Base-by-base conservation (phyloP, 192 early-diverging fungal genomes). In the Coemansia aciculifera region DNA sequence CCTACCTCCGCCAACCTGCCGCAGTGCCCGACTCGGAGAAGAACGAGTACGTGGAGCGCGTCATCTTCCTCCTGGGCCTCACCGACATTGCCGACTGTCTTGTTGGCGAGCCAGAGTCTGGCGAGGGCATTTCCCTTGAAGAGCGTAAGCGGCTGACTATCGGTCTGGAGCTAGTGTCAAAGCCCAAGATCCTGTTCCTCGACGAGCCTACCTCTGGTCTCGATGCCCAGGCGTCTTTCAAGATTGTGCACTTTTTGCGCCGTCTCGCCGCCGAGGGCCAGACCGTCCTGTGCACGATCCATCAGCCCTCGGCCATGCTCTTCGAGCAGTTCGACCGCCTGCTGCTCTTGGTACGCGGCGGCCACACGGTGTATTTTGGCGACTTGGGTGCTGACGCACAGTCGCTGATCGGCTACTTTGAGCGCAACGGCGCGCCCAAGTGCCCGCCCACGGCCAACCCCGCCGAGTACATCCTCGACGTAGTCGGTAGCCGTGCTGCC, bases 201-300 rank as follows among this genome's bases (percentile, higher is more conserved):
- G 94, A 95, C 79, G 95, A 92, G 71, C 95, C 95, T 51, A 95
- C 93, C 5, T 92, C 90, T 23, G 95, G 95, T 46, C 81, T 91
- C 13, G 90, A 91, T 77, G 87, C 89, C 3, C 92, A 95, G 71
- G 83, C 90, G 19, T 89, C 91, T 0, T 89, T 88, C 73, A 89
- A 92, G 79, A 84, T 91, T 62, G 80, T 90, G 68, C 85, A 88
- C 66, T 90, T 94, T 74, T 81, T 91, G 86, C 86, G 85, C 66
- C 79, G 83, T 63, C 70, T 89, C 71, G 85, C 90, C 37, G 79
- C 87, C 59, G 84, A 85, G 44, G 89, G 87, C 57, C 87, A 87
- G 82, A 88, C 88, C 52, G 89, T 90, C 62, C 85, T 87, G 63
- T 95, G 87, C 74, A 93, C 91, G 11, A 95, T 96, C 61, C 94